Base-by-base conservation (phyloP, 176 grass and related monocot genomes). In the Avena atlantica region DNA sequence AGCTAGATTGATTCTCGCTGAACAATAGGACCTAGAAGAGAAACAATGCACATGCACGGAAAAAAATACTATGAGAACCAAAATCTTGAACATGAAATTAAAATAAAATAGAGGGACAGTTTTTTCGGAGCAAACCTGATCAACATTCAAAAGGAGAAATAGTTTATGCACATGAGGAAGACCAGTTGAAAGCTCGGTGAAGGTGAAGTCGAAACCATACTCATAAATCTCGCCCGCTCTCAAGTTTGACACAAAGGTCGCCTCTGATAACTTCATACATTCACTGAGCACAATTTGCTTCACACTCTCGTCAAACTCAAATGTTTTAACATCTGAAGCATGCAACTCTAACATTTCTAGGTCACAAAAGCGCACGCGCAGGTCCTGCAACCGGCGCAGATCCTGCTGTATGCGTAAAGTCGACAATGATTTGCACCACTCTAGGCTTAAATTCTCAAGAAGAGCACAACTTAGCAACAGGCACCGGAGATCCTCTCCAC, bases 91-190 rank as follows among this genome's bases (percentile, higher is more conserved):
- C 19, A n/a, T 7, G 23, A n/a, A 71, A 70, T 34, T 20, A 70
- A 70, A 62, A 62, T 23, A 3, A 62, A 62, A 62, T 20, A 70
- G 1, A 70, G 36, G 42, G 5, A n/a, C 44, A 74, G 12, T 74
- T 25, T 2, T 73, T 73, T n/a, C 2, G 2, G 44, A 49, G 70
- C 42, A 50, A 48, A 74, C 70, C 70, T 74, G 42, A 5, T 48
- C 70, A 14, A 74, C 12, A 50, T 15, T 25, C 44, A 74, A 74
- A 49, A 49, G 70, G 14, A 74, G 70, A 74, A 74, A 74, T 48
- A 74, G 44, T 74, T 50, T 74, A 49, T 74, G 44, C 44, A 50
- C 70, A 74, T 74, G n/a, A 74, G 70, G 70, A 74, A 74, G 11
- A 25, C 4, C 61, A 64, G 63, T 66, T 31, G 63, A 20, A 49